These are phyloP conservation scores for Microbotryum silenes-acaulis DNA, from an alignment of 1,284 basidiomycete genomes.

Conservation along the genomic window DNA sequence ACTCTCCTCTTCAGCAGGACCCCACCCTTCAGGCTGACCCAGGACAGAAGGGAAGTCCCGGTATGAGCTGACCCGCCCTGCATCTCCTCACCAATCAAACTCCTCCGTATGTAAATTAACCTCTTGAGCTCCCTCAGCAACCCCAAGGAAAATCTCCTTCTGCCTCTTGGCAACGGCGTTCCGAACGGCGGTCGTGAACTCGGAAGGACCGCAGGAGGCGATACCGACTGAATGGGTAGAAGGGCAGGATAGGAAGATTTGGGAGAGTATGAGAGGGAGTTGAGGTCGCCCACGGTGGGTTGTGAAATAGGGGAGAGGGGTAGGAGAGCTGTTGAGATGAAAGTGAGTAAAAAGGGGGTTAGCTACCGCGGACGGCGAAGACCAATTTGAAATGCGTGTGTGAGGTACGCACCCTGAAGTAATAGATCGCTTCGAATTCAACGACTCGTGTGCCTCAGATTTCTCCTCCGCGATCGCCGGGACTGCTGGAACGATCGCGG, in stretches of 20 bases:
- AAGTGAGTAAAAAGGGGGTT: not conserved
- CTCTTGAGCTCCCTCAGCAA: slow-evolving; percentile 11
- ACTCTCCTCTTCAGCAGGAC: too few relatives aligned
- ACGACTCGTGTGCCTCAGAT: not conserved
- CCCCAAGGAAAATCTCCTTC: slow-evolving; percentile 34
- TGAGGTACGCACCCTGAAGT: too few relatives aligned
- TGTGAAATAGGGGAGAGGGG: slow-evolving; percentile 1
- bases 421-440: not conserved
- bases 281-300: slow-evolving; percentile 2
- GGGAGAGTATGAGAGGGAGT: not conserved
- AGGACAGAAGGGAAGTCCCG: too few relatives aligned
- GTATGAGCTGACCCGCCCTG: not conserved
- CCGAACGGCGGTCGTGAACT: slow-evolving; percentile 41
- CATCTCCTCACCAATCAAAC: slow-evolving; percentile 28
- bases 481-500: not conserved
- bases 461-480: slow-evolving; percentile 1
- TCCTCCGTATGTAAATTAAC: slow-evolving; percentile 33
- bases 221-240: slow-evolving; percentile 11
- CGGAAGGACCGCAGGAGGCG: slow-evolving; percentile 41
- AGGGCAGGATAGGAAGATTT: not conserved
- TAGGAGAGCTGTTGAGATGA: not conserved
- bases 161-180: slow-evolving; percentile 42
- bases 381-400: too few relatives aligned
- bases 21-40: too few relatives aligned
- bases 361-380: not conserved